Evolutionary conservation across 768 basidiomycete genomes (phyloP).

Genomic region (Pisolithus tinctorius): DNA sequence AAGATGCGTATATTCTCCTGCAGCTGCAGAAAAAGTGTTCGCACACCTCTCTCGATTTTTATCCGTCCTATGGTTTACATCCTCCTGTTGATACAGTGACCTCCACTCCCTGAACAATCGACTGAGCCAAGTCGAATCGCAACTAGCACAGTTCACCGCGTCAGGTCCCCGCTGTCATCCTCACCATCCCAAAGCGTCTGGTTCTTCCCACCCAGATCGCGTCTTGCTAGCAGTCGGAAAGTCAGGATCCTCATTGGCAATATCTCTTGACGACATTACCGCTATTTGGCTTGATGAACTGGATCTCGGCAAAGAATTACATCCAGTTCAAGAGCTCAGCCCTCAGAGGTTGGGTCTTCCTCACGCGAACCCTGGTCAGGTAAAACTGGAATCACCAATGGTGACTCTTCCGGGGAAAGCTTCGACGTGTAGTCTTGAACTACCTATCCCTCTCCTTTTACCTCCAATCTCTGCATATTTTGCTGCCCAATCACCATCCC

Average conservation of each 20-base stretch:
- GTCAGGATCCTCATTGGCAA: constrained; percentile 42
- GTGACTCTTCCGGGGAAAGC: constrained; percentile 20
- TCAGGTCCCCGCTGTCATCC: constrained; percentile 21
- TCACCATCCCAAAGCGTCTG: constrained; percentile 8
- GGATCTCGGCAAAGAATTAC: constrained; percentile 28
- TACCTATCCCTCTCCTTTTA: constrained; percentile 16
- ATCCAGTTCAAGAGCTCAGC: constrained; percentile 13
- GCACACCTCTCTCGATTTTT: constrained; percentile 19
- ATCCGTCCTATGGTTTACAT: not conserved
- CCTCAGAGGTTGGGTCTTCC: constrained; percentile 11
- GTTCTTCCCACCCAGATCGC: constrained; percentile 13
- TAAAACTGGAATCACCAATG: constrained; percentile 32
- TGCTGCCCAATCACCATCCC: constrained; percentile 16
- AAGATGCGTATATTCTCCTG: constrained; percentile 72
- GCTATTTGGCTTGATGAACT: constrained; percentile 57
- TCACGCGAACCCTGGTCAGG: constrained; percentile 9
- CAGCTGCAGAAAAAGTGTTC: constrained; percentile 81
- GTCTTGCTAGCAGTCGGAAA: constrained; percentile 32
- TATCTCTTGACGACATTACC: constrained; percentile 51
- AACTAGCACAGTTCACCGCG: constrained; percentile 42
- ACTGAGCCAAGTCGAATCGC: constrained; percentile 61
- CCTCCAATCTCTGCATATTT: constrained; percentile 16
- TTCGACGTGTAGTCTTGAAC: constrained; percentile 9
- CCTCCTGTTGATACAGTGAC: constrained; percentile 39
- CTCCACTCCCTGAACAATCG: constrained; percentile 81